Evolutionary conservation across 345 rosid genomes (phyloP).

Genomic region (Citrus glauca): DNA sequence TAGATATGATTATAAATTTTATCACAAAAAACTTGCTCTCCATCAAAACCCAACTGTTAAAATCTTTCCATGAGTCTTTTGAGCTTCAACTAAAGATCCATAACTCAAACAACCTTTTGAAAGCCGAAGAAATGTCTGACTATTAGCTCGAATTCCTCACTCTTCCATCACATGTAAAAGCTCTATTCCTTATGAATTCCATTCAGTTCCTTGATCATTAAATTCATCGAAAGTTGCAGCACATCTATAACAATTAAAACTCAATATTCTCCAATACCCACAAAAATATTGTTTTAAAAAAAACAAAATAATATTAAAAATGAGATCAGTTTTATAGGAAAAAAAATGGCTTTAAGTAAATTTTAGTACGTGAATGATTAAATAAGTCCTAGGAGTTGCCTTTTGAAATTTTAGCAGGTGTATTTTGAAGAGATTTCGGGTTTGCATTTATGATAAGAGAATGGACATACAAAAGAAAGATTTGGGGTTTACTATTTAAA

Average conservation of each 20-base stretch:
- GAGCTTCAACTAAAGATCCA: slow-evolving; percentile 39
- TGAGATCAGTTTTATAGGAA: no score
- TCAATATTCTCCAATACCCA: slow-evolving; percentile 21
- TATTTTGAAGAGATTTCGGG: background rate
- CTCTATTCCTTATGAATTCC: slow-evolving; percentile 21
- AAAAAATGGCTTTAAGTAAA: no score
- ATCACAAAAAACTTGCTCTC: slow-evolving; percentile 34
- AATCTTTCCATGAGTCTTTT: slow-evolving; percentile 60
- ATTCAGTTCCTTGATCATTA: slow-evolving; percentile 19
- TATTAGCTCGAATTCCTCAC: slow-evolving; percentile 40
- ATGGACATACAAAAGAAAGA: slow-evolving; percentile 25
- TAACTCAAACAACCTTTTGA: slow-evolving; percentile 39
- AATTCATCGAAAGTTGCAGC: slow-evolving; percentile 29
- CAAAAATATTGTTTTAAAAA: slow-evolving; percentile 24
- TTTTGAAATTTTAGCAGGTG: slow-evolving; percentile 8
- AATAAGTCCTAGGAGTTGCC: slow-evolving; percentile 18
- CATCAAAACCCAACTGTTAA: slow-evolving; percentile 49
- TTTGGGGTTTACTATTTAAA: background rate
- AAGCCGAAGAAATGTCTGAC: slow-evolving; percentile 53
- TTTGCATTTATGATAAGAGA: background rate
- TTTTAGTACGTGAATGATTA: background rate
- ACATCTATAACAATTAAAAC: slow-evolving; percentile 17
- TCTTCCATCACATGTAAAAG: slow-evolving; percentile 30
- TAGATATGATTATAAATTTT: slow-evolving; percentile 44
- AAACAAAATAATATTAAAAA: no score